A percentile compares a stretch with the other conserved stretches of the same genome.
phyloP scores from a whole-genome alignment of 2,329 filamentous ascomycete species.

The Periconia digitata region DNA sequence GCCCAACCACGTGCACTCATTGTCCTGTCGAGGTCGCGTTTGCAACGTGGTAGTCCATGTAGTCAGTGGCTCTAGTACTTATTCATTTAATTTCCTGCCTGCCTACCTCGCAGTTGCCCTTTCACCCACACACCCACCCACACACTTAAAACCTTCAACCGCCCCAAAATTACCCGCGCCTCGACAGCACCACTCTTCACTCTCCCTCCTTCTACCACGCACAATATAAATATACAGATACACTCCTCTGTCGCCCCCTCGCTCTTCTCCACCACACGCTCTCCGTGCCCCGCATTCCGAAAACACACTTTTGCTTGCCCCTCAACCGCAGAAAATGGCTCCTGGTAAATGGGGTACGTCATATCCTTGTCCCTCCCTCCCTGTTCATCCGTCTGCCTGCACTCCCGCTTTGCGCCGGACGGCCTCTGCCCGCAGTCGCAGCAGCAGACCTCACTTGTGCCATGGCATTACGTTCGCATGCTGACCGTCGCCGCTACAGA shows the following conservation, averaged over 20 bases:
- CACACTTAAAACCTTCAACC: neutral
- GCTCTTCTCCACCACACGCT: slow-evolving; percentile 2
- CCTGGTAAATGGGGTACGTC: slow-evolving; percentile 47
- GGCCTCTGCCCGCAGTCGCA: slow-evolving; percentile 11
- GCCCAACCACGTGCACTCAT: neutral
- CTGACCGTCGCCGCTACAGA: slow-evolving; percentile 37
- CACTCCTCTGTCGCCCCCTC: neutral
- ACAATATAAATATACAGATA: neutral
- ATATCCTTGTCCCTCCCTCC: too few species aligned
- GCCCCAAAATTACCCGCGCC: neutral
- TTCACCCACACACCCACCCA: neutral
- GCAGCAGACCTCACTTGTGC: neutral
- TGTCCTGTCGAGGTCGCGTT: neutral
- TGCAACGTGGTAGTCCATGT: neutral
- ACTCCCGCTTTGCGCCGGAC: neutral
- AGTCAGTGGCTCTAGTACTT: too few species aligned
- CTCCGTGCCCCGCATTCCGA: neutral
- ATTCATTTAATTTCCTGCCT: too few species aligned
- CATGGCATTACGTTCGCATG: neutral
- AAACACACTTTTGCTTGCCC: slow-evolving; percentile 8
- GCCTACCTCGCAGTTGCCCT: neutral
- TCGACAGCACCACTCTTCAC: neutral
- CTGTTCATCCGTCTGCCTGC: slow-evolving; percentile 21
- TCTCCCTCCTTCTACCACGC: slow-evolving; percentile 16
- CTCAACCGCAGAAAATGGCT: slow-evolving; percentile 36